Evolutionary conservation across 2,329 filamentous ascomycete genomes (phyloP).

Genomic region (Penicillium sp.): DNA sequence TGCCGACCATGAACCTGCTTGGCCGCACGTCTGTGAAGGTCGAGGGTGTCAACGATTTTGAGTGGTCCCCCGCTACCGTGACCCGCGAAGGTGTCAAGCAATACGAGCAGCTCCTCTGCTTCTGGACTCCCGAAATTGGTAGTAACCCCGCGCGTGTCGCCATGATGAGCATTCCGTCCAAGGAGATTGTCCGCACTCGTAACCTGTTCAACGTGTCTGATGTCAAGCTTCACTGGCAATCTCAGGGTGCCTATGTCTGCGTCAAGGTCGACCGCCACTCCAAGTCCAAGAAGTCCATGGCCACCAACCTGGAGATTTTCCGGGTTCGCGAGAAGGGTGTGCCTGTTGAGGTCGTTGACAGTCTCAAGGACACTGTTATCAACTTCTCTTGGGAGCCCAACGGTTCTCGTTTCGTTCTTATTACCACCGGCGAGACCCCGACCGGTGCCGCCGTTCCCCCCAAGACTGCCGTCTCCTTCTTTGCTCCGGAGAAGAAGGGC

Average conservation of each 20-base stretch:
- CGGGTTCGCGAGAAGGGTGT: conserved; percentile 96
- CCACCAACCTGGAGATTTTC: conserved; percentile 98
- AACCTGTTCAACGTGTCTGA: conserved; percentile 98
- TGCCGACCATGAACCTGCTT: conserved; percentile 84
- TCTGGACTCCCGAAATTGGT: conserved; percentile 98
- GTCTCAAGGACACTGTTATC: conserved; percentile 97
- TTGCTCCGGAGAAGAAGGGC: conserved; percentile 96
- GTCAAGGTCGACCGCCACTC: conserved; percentile 99
- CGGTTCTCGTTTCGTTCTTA: conserved; percentile 94
- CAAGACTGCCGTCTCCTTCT: conserved; percentile 95
- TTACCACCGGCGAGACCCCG: conserved; percentile 85
- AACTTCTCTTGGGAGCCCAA: conserved; percentile 99
- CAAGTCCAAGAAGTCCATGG: conserved; percentile 97
- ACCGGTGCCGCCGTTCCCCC: conserved; percentile 79
- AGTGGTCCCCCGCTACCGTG: conserved; percentile 87
- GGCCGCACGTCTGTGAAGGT: conserved; percentile 95
- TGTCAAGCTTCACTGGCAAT: conserved; percentile 98
- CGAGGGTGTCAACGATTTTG: conserved; percentile 95
- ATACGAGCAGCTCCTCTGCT: conserved; percentile 96
- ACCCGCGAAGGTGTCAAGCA: conserved; percentile 82
- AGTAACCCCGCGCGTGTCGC: conserved; percentile 97
- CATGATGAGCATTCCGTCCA: conserved; percentile 93
- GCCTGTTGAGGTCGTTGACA: conserved; percentile 95
- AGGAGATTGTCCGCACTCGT: conserved; percentile 88
- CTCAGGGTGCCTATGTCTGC: conserved; percentile 87